Evolutionary conservation across 306 rosid genomes (phyloP).

Genomic region (Cucumis sativus): Cucumber_9930_V3 NC_026657.2:24469501-24470000

Average conservation of each 20-base stretch:
- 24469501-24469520: slow-evolving; percentile 65
- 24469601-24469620: neutral
- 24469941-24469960: slow-evolving; percentile 99
- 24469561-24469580: slow-evolving; percentile 61
- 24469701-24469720: slow-evolving; percentile 99
- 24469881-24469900: slow-evolving; percentile 78
- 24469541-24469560: slow-evolving; percentile 82
- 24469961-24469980: slow-evolving; percentile 67
- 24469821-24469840: neutral
- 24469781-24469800: neutral
- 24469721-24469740: slow-evolving; percentile 48
- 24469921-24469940: slow-evolving; percentile 97
- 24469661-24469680: slow-evolving; percentile 46
- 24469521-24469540: slow-evolving; percentile 90
- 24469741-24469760: neutral
- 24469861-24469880: slow-evolving; percentile 94
- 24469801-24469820: neutral
- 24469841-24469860: slow-evolving; percentile 93
- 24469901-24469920: slow-evolving; percentile 92
- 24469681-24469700: slow-evolving; percentile 79
- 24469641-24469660: slow-evolving; percentile 53
- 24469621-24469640: neutral
- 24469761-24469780: neutral
- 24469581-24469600: neutral
- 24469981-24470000: slow-evolving; percentile 65